Base-by-base conservation (phyloP, 2,329 filamentous ascomycete species). In the Colletotrichum sojae region DNA sequence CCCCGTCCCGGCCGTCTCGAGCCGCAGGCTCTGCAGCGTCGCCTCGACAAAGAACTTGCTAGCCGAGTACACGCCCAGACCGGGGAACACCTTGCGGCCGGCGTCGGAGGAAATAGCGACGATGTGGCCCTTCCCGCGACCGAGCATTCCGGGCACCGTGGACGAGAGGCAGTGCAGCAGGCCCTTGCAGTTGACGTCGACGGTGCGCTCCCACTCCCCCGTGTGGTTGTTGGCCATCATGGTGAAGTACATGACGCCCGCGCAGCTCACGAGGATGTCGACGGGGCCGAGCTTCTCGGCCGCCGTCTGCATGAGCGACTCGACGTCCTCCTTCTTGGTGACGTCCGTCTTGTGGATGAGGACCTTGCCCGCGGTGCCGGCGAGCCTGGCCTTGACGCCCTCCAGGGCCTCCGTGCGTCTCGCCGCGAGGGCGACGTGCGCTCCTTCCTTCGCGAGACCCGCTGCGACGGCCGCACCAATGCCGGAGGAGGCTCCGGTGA, bases 11-110 rank as follows among this genome's bases (percentile, higher is more conserved):
- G 91, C 92, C 0, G 92, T 95, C 83, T 95, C 93, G 8, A 95
- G 80, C 9, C 93, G 89, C 72, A 95, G 80, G 39, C 85, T 85
- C 79, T 95, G 92, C n/a, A 95, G 84, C 0, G 92, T 92, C 1
- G 92, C 92, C 78, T 95, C 93, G 63, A 95, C 92, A 76, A 95
- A 95, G 86, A 95, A 94, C 78, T 95, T 95, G 79, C 89, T 92
- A 27, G 91, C 93, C 0, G 91, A 94, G 84, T 95, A 95, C 43
- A 95, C 92, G 60, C 93, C 93, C 13, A 95, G 82, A 0, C 93
- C 93, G 0, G 93, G 92, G 82, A 95, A 95, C 8, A 94, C 91
- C 78, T 94, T 94, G 64, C 93, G 89, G 0, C 92, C 93, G 1
- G 93, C 93, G 72, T 95, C 93, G 0, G 92, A 95, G 0, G 93